Evolutionary conservation across 148 eudicot genomes (phyloP), one percentile per base, ranked within the genome.

Genomic region (Persicaria tinctoria): DNA sequence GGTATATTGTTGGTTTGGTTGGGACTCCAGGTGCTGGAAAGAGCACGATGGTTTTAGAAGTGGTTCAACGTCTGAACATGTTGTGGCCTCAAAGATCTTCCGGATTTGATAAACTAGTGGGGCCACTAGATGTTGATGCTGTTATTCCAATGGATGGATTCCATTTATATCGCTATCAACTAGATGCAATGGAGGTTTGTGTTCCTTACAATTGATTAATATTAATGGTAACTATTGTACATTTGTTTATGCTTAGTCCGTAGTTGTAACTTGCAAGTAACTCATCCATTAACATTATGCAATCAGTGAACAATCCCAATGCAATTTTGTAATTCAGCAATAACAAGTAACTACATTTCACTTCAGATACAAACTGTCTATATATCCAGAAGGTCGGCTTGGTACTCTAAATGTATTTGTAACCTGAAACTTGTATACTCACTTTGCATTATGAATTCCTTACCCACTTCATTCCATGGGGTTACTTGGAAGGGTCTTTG

Each of bases 1-100:
- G 99, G 87, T 83, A 88, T 83, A 89, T 96, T 64, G 86, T 96
- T 57, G 99, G 97, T 70, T 76, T 96, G 79, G 97, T 97, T 77
- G 99, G 99, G 72, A 93, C 99, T 69, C 99, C 99, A 54, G 99
- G 97, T 74, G 91, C 99, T 74, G 99, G 99, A 75, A 96, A 96
- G 86, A 92, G 93, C 82, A 90, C 99, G 16, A 41, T 96, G 70
- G 99, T 97, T 73, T 82, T 85, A 48, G 91, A 92, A 82, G 96
- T 96, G 46, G 93, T 84, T 85, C 45, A 56, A 13, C 91, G 94
- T 70, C 82, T 96, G 77, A 96, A 96, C 81, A 85, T 83, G 79
- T 80, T 85, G 76, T 96, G 97, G 97, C 84, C 88, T 9, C 90
- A 86, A 75, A 90, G 87, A 73, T 81, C 90, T 38, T 82, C 87